Base-by-base conservation (phyloP, 2,329 filamentous ascomycete genomes). In the Arachnomyces sp. region DNA sequence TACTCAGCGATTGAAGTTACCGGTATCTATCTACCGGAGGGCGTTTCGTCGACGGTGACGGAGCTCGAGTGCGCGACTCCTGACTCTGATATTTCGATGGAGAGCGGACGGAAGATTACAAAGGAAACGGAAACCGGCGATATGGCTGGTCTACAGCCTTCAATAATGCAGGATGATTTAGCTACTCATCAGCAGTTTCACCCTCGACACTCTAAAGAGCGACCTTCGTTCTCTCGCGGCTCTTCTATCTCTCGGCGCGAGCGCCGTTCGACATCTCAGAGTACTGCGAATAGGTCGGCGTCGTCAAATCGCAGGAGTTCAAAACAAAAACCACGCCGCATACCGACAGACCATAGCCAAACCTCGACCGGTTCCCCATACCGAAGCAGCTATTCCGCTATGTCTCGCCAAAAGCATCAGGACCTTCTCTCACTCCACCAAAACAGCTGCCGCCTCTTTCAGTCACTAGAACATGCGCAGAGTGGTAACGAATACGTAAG, bases 381-480 rank as follows among this genome's bases (percentile, higher is more conserved):
- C 47, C 53, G 25, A 53, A 53, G 21, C 43, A 50, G 13, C 37
- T 49, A 13, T 25, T 39, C 35, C 41, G 48, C 32, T 30, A 45
- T 36, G 48, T 53, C 34, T 38, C 51, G 11, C 42, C 53, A 32
- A 36, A 52, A 49, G 38, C 56, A 59, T 6, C 55, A 65, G 38
- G 58, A 61, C 11, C 52, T 66, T 7, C 34, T 66, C 7, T 56
- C 60, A 1, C 45, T 66, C 14, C 61, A 67, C 34, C 61, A 63
- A 5, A 59, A 67, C 34, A 63, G 63, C 34, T 63, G 63, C 38
- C 63, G 62, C 12, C 45, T 67, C 1, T 67, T 67, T 28, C 59
- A 65, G 48, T 52, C 12, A 44, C 44, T 12, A 39, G 37, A 2
- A 17, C 42, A 4, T 31, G 38, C 2, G 42, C 29, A 12, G 21